Base-by-base conservation (phyloP, 1,139 yeast genomes). In the Geotrichum candidum region DNA sequence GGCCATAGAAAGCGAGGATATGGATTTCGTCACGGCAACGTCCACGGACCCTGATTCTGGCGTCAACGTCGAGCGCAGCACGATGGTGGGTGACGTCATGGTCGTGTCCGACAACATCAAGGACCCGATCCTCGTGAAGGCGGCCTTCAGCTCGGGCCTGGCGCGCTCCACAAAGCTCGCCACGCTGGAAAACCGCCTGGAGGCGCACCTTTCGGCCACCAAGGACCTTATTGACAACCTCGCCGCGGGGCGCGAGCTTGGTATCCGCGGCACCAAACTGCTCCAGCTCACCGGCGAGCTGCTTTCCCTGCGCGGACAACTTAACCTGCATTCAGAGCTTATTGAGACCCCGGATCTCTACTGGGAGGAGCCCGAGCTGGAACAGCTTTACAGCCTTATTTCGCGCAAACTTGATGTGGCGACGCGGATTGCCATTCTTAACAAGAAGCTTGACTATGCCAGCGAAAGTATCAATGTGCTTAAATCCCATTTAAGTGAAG, bases 341-440 rank as follows among this genome's bases (percentile, higher is more conserved):
- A 90, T 90, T 53, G 97, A 91, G 69, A 90, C 96, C 0, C 97
- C 97, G 0, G 97, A 91, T 72, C 75, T 90, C 56, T 91, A 90
- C 74, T 91, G 97, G 97, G 84, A 90, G 60, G 97, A 90, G 69
- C 96, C 97, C 0, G 84, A 85, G 48, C 77, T 91, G 61, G 97
- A 91, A 70, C 80, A 80, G 61, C 83, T 90, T 22, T 91, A 90
- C 73, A 82, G 85, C 57, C 80, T 84, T 27, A 84, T 90, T 3
- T 87, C 96, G 0, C 81, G 82, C 61, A 84, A 84, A 48, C 77
- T 91, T 61, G 97, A 91, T 70, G 85, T 91, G 33, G 80, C 82
- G 48, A 88, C 94, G 1, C 78, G 97, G 66, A 88, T 91, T 55
- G 80, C 85, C 48, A 90, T 90, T 53, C 77, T 91, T 71, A 91